Evolutionary conservation across 75 land plant genomes (phyloP).

Genomic region (Chamaecyparis obtusa): DNA sequence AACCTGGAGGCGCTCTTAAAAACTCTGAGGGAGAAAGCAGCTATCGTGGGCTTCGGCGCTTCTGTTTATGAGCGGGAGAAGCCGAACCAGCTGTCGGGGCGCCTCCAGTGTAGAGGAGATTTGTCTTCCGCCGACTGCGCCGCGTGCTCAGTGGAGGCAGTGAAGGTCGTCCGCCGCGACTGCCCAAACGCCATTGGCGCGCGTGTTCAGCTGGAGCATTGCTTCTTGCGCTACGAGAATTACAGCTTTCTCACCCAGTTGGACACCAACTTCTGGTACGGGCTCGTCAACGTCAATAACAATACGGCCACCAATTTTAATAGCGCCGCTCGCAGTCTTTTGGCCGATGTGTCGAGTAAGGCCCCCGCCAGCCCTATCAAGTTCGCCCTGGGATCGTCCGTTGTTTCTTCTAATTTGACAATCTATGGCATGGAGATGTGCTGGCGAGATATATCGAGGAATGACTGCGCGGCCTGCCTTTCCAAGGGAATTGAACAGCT

Average conservation of each 20-base stretch:
- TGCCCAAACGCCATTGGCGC: background rate
- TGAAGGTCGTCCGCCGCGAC: too few relatives aligned
- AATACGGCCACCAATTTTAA: background rate
- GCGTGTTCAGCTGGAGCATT: background rate
- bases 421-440: background rate
- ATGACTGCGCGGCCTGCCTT: background rate
- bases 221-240: background rate
- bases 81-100: background rate
- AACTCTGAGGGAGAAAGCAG: background rate
- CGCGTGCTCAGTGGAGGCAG: background rate
- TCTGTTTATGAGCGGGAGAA: background rate
- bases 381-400: too few relatives aligned
- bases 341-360: too few relatives aligned
- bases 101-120: background rate
- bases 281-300: background rate
- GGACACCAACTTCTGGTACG: background rate
- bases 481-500: background rate
- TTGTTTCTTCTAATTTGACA: too few relatives aligned
- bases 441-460: background rate
- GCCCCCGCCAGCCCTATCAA: too few relatives aligned
- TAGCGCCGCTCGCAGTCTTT: background rate
- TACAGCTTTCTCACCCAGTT: background rate
- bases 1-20: background rate
- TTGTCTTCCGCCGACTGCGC: background rate
- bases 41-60: background rate